Conservation (phyloP, 305 asterid genomes). For the Fraxinus greggii region DNA sequence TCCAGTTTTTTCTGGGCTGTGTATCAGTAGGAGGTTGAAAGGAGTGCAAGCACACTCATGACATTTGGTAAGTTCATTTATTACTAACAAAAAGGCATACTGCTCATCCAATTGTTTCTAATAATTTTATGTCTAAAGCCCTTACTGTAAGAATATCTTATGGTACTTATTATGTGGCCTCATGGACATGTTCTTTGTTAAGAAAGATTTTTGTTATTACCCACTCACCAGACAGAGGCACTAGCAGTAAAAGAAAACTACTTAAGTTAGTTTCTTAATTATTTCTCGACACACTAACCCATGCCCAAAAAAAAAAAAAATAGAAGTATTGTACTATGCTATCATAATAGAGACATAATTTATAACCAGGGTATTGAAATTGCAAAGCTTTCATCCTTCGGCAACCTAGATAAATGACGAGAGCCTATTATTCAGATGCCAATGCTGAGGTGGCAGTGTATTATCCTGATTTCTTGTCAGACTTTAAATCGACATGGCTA, state of each 20-base stretch:
- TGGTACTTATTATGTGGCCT: neutral
- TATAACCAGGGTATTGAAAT: neutral
- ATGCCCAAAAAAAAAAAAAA: neutral
- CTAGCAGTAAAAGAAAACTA: neutral
- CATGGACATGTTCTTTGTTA: neutral
- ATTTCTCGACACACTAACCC: neutral
- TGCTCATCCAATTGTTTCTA: neutral
- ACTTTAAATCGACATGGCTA: neutral
- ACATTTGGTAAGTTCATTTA: slow-evolving; percentile 63
- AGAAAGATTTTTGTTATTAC: neutral
- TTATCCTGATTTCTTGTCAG: neutral
- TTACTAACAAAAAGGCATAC: neutral
- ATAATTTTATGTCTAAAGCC: neutral
- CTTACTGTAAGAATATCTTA: neutral
- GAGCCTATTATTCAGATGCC: neutral
- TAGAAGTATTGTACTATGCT: neutral
- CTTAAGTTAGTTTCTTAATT: neutral
- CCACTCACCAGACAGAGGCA: neutral
- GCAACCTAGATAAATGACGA: neutral
- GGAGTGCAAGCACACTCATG: slow-evolving; percentile 82
- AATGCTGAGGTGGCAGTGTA: neutral
- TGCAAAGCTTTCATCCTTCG: neutral
- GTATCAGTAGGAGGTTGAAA: slow-evolving; percentile 74
- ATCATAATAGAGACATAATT: neutral
- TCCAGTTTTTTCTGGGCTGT: slow-evolving; percentile 14